A percentile compares a stretch with the other conserved stretches of the same genome.
phyloP scores from a whole-genome alignment of 192 early-diverging fungal species.

The Obelidium mucronatum region DNA sequence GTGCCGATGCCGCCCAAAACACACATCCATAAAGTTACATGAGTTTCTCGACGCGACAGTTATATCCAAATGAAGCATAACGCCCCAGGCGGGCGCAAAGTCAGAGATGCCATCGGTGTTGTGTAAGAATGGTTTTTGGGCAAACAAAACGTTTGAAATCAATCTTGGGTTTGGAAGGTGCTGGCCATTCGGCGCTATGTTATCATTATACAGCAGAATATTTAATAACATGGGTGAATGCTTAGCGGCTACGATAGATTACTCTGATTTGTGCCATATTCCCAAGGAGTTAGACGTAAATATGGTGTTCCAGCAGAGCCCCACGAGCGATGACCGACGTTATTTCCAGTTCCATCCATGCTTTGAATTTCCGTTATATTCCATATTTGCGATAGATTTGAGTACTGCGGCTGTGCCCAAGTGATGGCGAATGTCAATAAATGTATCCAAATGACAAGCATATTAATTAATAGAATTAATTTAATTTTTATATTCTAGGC shows the following conservation, averaged over 20 bases:
- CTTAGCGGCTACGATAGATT: too few relatives aligned
- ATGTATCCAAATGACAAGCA: too few relatives aligned
- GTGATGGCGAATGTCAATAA: background rate
- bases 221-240: too few relatives aligned
- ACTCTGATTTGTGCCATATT: slow-evolving; percentile 35
- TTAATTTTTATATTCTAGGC: too few relatives aligned
- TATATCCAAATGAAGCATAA: slow-evolving; percentile 48
- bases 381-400: background rate
- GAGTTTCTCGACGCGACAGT: slow-evolving; percentile 20
- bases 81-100: slow-evolving; percentile 33
- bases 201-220: background rate
- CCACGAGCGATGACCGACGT: slow-evolving; percentile 15
- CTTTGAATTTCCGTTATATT: slow-evolving; percentile 25
- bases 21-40: background rate
- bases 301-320: background rate
- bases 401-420: background rate
- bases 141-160: slow-evolving; percentile 29
- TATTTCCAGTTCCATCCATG: slow-evolving; percentile 43
- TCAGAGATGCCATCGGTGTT: slow-evolving; percentile 21
- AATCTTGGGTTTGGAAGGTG: slow-evolving; percentile 22
- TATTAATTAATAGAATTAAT: too few relatives aligned
- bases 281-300: background rate
- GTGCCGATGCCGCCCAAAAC: too few relatives aligned
- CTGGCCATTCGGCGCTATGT: slow-evolving; percentile 12
- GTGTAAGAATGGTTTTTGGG: background rate